A percentile compares a stretch with the other conserved stretches of the same genome.
Conservation (phyloP, 164 flowering plant genomes). For the Berberis vulgaris region DNA sequence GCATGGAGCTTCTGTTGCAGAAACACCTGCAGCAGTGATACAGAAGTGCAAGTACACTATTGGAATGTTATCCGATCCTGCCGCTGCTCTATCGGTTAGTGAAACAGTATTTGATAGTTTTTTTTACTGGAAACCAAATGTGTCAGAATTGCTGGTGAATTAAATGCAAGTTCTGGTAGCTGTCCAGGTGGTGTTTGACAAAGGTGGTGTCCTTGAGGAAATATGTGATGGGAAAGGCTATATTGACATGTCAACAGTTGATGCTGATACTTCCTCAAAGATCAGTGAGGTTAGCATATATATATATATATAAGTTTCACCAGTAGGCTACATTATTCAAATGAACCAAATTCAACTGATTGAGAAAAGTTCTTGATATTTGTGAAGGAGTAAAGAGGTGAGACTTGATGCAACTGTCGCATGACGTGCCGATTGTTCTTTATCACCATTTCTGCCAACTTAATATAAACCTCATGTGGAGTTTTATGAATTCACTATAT, state of each 20-base stretch:
- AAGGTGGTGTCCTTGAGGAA: constrained; percentile 85
- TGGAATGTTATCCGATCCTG: constrained; percentile 91
- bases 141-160: neutral
- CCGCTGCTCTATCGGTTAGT: constrained; percentile 83
- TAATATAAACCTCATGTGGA: too few species aligned
- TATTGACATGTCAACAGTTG: constrained; percentile 99
- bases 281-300: constrained; percentile 59
- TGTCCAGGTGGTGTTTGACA: constrained; percentile 77
- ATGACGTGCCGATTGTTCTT: too few species aligned
- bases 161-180: constrained; percentile 3
- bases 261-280: constrained; percentile 73
- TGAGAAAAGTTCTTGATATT: too few species aligned
- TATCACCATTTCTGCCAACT: too few species aligned
- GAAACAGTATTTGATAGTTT: neutral
- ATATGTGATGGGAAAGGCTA: constrained; percentile 75
- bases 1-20: constrained; percentile 76
- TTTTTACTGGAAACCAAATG: neutral
- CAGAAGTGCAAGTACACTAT: constrained; percentile 86
- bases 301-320: neutral
- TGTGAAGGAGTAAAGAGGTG: too few species aligned
- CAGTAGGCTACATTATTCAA: too few species aligned
- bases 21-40: constrained; percentile 82
- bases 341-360: too few species aligned
- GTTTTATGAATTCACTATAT: too few species aligned
- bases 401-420: too few species aligned